Percentiles rank a stretch among this genome's conserved stretches.
Evolutionary conservation across 75 land plant species (phyloP).

Genomic region (Sequoia sempervirens): DNA sequence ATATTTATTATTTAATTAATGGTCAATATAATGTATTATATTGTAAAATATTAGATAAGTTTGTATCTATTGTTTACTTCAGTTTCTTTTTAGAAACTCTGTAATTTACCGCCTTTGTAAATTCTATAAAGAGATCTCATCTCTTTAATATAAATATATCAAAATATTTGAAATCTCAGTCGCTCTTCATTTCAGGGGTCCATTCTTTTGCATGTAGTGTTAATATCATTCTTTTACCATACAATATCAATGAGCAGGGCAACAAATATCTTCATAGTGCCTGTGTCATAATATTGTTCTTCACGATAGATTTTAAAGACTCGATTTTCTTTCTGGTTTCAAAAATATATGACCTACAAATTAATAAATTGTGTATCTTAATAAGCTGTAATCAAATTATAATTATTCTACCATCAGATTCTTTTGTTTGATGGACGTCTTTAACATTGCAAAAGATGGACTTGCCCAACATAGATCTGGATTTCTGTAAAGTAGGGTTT

Average conservation of each 20-base stretch:
- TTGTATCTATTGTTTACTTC: too few species aligned
- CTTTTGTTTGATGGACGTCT: background rate
- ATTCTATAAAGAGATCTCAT: too few species aligned
- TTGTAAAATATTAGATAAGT: too few species aligned
- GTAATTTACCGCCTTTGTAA: too few species aligned
- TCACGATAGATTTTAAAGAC: background rate
- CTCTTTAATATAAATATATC: too few species aligned
- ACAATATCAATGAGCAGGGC: background rate
- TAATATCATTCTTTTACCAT: background rate
- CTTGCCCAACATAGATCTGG: background rate
- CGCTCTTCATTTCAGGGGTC: background rate
- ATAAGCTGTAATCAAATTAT: background rate
- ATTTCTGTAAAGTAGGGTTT: background rate
- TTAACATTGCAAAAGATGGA: background rate
- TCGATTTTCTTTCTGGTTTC: background rate
- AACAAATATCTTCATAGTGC: background rate
- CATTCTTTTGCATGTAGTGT: background rate
- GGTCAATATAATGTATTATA: too few species aligned
- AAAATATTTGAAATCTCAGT: too few species aligned
- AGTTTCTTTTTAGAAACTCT: too few species aligned
- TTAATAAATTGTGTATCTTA: background rate
- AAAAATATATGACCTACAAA: background rate
- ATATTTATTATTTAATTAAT: too few species aligned
- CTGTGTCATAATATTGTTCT: background rate
- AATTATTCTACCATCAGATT: background rate